Conservation (phyloP, 768 basidiomycete species). For the Russula vinacea region DNA sequence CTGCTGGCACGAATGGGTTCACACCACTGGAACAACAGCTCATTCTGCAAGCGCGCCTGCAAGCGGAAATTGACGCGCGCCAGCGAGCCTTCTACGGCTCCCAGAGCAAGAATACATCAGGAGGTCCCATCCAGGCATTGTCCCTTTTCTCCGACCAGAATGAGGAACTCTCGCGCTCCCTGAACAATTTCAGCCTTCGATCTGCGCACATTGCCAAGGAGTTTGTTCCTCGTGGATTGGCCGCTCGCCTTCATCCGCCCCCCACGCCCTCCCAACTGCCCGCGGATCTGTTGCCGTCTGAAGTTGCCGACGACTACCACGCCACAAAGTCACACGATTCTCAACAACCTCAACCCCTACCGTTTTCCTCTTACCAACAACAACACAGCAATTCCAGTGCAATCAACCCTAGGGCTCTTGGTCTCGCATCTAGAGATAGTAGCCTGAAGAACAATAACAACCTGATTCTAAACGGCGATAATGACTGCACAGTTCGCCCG, state of each 20-base stretch:
- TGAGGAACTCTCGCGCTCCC: slow-evolving; percentile 18
- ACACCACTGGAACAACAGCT: slow-evolving; percentile 31
- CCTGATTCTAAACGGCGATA: slow-evolving; percentile 12
- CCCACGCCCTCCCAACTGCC: slow-evolving; percentile 15
- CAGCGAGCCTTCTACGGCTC: slow-evolving; percentile 21
- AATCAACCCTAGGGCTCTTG: slow-evolving; percentile 20
- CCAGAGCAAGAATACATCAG: slow-evolving; percentile 14
- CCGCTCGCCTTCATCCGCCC: slow-evolving; percentile 12
- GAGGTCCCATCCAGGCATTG: slow-evolving; percentile 2
- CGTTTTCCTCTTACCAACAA: slow-evolving; percentile 16
- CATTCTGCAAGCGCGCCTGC: slow-evolving; percentile 28
- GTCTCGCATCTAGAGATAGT: slow-evolving; percentile 19
- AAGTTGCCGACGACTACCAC: slow-evolving; percentile 11
- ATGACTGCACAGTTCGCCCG: slow-evolving; percentile 15
- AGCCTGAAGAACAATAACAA: slow-evolving; percentile 15
- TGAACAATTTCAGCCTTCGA: slow-evolving; percentile 24
- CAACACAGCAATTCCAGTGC: slow-evolving; percentile 8
- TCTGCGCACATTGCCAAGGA: slow-evolving; percentile 26
- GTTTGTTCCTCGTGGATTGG: slow-evolving; percentile 28
- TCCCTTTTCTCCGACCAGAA: slow-evolving; percentile 14
- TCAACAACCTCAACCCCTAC: slow-evolving; percentile 6
- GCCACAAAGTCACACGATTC: slow-evolving; percentile 11
- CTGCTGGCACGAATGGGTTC: slow-evolving; percentile 25
- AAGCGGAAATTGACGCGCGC: slow-evolving; percentile 27
- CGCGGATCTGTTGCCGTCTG: slow-evolving; percentile 12